Evolutionary conservation across 1,284 basidiomycete species (phyloP), one percentile per base, ranked within the genome.

Genomic region (Melampsora allii-populina): DNA sequence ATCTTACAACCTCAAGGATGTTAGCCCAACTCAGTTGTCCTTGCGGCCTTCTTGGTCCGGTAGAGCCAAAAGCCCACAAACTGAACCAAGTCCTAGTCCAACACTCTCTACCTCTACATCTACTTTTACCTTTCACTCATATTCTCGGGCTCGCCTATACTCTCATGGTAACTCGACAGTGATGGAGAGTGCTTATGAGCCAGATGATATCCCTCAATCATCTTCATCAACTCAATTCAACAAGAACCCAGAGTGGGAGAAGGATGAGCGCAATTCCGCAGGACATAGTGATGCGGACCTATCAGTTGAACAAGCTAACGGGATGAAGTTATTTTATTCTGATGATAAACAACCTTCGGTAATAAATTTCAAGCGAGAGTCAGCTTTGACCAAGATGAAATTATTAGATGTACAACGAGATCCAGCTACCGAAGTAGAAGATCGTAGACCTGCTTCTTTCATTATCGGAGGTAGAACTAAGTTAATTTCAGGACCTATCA

Each of bases 371-470:
- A 42, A 42, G 12, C 50, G 21, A 56, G 50, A 29, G 12, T 56
- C 21, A 0, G 9, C 50, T 56, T 56, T 56, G 27, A 9, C n/a
- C 50, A 61, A 61, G 19, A 29, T 29, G n/a, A 61, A 3, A n/a
- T 61, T 61, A 36, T 3, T 61, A 6, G 59, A 61, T n/a, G 59
- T 61, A 7, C n/a, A 29, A 36, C 2, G 59, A 31, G 59, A 61
- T 36, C 27, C 12, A n/a, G 14, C 10, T 4, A 36, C 31, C 17
- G 33, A 36, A 17, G n/a, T 61, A 5, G 59, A 31, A 31, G 7
- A 19, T 31, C 19, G 27, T 29, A 3, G 31, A 61, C 29, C 29
- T 3, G 19, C 59, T 24, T n/a, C 17, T 5, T 24, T 19, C 7
- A 61, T 31, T 7, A 31, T 61, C 1, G 29, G 33, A 14, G 59